These are phyloP conservation scores for Aspergillus sp. DNA, from an alignment of 2,329 filamentous ascomycete species.

Conservation along the genomic window DNA sequence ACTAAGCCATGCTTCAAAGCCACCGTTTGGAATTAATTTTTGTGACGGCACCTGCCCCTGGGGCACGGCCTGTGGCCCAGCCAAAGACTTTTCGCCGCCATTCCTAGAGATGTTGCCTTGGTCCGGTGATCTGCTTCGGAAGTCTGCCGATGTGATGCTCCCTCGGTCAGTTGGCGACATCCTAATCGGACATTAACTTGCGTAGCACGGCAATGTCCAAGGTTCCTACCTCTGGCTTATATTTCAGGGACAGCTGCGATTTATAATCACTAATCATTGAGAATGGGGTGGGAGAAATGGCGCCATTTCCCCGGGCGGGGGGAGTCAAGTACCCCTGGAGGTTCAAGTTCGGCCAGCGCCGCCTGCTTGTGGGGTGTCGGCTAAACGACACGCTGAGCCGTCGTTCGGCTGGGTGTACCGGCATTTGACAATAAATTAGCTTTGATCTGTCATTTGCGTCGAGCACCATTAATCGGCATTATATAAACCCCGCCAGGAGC, in stretches of 20 bases:
- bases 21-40: conserved; percentile 23
- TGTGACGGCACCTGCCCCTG: conserved; percentile 7
- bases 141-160: background rate
- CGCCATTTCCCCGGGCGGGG: conserved; percentile 18
- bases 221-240: background rate
- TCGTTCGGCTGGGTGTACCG: conserved; percentile 1
- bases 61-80: background rate
- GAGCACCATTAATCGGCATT: background rate
- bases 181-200: conserved; percentile 1
- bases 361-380: conserved; percentile 18
- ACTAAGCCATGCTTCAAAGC: conserved; percentile 29
- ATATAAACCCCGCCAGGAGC: background rate
- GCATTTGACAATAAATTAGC: background rate
- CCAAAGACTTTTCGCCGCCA: background rate
- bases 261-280: background rate
- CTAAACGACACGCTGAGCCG: conserved; percentile 19
- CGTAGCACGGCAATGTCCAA: background rate
- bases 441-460: background rate
- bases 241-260: background rate
- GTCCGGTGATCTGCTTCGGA: background rate
- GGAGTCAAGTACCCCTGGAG: no score
- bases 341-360: background rate
- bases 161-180: background rate
- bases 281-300: conserved; percentile 2
- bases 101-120: background rate